Percentiles rank a stretch among this genome's conserved stretches.
Conservation (phyloP, 202 grass and related monocot genomes). For the Panicum hallii region DNA sequence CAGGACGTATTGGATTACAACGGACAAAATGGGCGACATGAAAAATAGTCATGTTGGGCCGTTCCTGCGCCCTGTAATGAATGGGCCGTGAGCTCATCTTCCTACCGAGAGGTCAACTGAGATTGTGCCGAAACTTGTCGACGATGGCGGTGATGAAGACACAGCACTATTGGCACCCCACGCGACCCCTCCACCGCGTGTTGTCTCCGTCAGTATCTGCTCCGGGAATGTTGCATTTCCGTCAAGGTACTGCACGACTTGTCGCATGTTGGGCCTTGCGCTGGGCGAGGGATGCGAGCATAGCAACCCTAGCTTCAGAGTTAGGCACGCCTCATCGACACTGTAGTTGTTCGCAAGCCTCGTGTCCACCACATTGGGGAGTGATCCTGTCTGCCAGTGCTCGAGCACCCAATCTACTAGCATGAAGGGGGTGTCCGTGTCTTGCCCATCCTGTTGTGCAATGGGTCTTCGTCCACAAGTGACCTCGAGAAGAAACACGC, state of each 20-base stretch:
- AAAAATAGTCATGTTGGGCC: not conserved
- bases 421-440: not conserved
- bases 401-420: slow-evolving; percentile 33
- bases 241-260: slow-evolving; percentile 36
- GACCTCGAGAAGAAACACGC: not conserved
- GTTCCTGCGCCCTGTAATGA: not conserved
- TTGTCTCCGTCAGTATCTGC: not conserved
- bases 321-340: not conserved
- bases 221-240: not conserved
- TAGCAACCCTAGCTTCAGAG: slow-evolving; percentile 19
- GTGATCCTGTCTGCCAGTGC: not conserved
- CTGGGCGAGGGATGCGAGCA: not conserved
- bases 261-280: slow-evolving; percentile 30
- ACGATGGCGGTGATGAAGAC: not conserved
- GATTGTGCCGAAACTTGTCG: slow-evolving; percentile 20
- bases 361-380: not conserved
- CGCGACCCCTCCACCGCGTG: not conserved
- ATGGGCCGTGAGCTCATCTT: not conserved
- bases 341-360: not conserved
- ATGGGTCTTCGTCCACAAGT: not conserved
- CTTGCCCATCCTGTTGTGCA: not conserved
- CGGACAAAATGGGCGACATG: not conserved
- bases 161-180: not conserved
- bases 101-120: slow-evolving; percentile 17
- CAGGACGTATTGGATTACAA: not conserved